Base-by-base conservation (phyloP, 495 filamentous ascomycete species). In the Penicillium goetzii region DNA sequence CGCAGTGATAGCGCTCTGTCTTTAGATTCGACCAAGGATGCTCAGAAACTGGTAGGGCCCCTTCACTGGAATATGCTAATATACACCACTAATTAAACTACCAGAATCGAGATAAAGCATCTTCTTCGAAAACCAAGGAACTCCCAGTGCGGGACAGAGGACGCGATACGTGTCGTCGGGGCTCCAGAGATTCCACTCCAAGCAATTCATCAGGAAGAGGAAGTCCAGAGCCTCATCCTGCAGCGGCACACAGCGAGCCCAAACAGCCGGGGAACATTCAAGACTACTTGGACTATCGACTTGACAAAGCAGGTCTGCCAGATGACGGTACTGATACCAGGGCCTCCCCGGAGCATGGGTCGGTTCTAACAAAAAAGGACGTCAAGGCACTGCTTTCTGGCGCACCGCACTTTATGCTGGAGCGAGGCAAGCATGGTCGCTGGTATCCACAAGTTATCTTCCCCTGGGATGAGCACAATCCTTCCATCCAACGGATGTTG, bases 361-460 rank as follows among this genome's bases (percentile, higher is more conserved):
- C 41, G 11, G 36, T 17, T n/a, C 76, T 91, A 50, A 84, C 80
- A 32, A 82, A 83, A 28, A 76, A 81, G 25, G 88, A 91, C 53
- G 72, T 91, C 60, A 87, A 89, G 70, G 84, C 85, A 53, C 79
- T 92, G 38, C 89, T 92, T 70, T 91, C 89, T 32, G 89, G 89
- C n/a, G 89, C 89, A 15, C 89, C 90, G 40, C 89, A 90, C 68
- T 92, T 90, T 72, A 81, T 88, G 65, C 70, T 83, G 34, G 74
- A 77, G 38, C 73, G 70, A 30, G 75, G 86, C 75, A 74, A 80
- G 76, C 68, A 86, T 78, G 73, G 83, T 77, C 67, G 81, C 72
- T 74, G 80, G 58, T 85, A 87, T 66, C 89, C 89, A 36, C 84
- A 83, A 43, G 88, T 88, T 14, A 83, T 88, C 15, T 92, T 88